Base-by-base conservation (phyloP, 208 protist species). In the Trypanosoma lewisi region DNA sequence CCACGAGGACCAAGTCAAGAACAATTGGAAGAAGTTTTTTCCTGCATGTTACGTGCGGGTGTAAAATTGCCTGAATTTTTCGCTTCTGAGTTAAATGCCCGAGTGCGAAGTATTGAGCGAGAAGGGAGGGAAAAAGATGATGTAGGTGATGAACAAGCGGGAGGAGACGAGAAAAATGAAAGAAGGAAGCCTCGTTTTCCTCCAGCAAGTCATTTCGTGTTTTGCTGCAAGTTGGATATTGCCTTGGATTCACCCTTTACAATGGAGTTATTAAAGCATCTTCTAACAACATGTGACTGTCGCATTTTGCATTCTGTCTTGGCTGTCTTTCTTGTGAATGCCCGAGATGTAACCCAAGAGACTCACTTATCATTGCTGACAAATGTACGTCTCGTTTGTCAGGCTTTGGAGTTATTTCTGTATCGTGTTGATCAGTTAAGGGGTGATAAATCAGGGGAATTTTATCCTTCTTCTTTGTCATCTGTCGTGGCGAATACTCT, bases 121-220 rank as follows among this genome's bases (percentile, higher is more conserved):
- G 63, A 57, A 34, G 56, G 55, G 9, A 36, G 37, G 25, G n/a
- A 14, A 4, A 41, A 16, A 19, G 1, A 14, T 47, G 42, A 19
- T 47, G 42, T n/a, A n/a, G n/a, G n/a, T n/a, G n/a, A n/a, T n/a
- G n/a, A n/a, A n/a, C n/a, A n/a, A n/a, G n/a, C n/a, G n/a, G n/a
- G n/a, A n/a, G n/a, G n/a, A n/a, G n/a, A n/a, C n/a, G n/a, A n/a
- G n/a, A n/a, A n/a, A n/a, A n/a, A 47, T 2, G 23, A 31, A 37
- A 1, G 39, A 51, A 12, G 55, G 6, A 39, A 54, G 41, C 53
- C 12, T 1, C 30, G 41, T 28, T 55, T 69, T 16, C 68, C 63
- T 25, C 67, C 67, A 23, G 76, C 83, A 12, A 79, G 73, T 1
- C 82, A 89, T 36, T 93, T 93, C 65, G 74, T 93, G 1, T 74